These are phyloP conservation scores for Crucibulum laeve DNA, from an alignment of 768 basidiomycete species.

Conservation along the genomic window DNA sequence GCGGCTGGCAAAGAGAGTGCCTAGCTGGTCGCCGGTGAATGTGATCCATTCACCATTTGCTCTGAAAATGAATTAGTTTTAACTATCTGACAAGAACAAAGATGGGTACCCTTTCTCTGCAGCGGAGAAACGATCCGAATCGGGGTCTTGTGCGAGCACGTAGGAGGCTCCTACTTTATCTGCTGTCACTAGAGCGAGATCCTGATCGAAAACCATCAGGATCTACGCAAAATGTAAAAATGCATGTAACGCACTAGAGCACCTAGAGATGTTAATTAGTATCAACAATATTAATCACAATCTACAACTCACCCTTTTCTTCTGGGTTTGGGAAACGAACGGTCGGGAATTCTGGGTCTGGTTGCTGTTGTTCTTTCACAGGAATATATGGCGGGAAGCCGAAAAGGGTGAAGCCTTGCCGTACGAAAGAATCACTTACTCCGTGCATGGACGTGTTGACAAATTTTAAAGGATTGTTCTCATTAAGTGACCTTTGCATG, in stretches of 20 bases:
- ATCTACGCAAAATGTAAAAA: conserved; percentile 33
- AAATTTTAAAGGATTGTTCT: conserved; percentile 43
- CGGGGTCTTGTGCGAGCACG: conserved; percentile 87
- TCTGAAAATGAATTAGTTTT: conserved; percentile 17
- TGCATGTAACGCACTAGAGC: background rate
- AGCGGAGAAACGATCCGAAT: conserved; percentile 79
- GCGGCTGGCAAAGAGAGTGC: conserved; percentile 42
- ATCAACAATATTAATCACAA: background rate
- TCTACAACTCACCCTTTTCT: conserved; percentile 62
- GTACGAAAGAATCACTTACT: conserved; percentile 67
- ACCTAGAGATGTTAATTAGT: background rate
- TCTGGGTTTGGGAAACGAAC: conserved; percentile 88
- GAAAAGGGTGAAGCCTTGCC: conserved; percentile 50
- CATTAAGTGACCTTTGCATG: conserved; percentile 31
- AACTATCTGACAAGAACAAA: conserved; percentile 1
- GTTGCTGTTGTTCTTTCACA: conserved; percentile 61
- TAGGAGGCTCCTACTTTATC: conserved; percentile 46
- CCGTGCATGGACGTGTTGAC: conserved; percentile 93
- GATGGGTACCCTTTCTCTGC: conserved; percentile 58
- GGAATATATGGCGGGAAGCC: conserved; percentile 58
- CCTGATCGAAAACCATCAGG: conserved; percentile 38
- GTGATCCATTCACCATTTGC: conserved; percentile 55
- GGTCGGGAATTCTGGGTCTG: conserved; percentile 85
- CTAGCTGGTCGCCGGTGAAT: conserved; percentile 87
- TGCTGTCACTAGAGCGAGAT: conserved; percentile 67